These are phyloP conservation scores for Butyriboletus loyo DNA, from an alignment of 768 basidiomycete genomes.

Conservation along the genomic window DNA sequence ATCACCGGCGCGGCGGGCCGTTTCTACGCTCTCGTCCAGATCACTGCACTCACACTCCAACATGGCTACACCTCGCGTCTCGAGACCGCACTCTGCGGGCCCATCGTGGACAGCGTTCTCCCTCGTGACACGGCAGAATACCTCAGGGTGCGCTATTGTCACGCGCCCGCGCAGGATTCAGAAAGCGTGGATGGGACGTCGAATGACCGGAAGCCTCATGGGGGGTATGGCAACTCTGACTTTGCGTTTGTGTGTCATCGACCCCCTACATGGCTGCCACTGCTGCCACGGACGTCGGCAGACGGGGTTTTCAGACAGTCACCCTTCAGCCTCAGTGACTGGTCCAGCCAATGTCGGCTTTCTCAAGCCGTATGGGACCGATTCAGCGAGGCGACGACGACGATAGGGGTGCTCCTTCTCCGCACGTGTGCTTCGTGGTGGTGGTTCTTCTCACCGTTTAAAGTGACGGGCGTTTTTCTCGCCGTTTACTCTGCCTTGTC, in stretches of 20 bases:
- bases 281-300: not conserved
- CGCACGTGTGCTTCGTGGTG: constrained; percentile 1
- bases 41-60: not conserved
- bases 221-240: constrained; percentile 3
- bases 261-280: not conserved
- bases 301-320: not conserved
- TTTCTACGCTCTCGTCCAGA: constrained; percentile 15
- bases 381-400: not conserved
- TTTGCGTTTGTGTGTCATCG: not conserved
- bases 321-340: not conserved
- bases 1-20: constrained; percentile 15
- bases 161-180: not conserved
- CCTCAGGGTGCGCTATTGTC: constrained; percentile 6
- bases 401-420: not conserved
- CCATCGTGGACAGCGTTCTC: not conserved
- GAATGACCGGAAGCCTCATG: not conserved
- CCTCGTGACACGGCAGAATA: not conserved
- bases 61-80: constrained; percentile 2
- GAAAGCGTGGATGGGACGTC: not conserved
- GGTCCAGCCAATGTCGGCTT: not conserved
- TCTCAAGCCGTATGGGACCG: not conserved
- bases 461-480: not conserved
- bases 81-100: not conserved
- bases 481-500: not conserved
- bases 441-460: constrained; percentile 9